Percentiles rank a stretch among this genome's conserved stretches.
Evolutionary conservation across 148 eudicot species (phyloP).

Genomic region (Vaccinium macrocarpon): DNA sequence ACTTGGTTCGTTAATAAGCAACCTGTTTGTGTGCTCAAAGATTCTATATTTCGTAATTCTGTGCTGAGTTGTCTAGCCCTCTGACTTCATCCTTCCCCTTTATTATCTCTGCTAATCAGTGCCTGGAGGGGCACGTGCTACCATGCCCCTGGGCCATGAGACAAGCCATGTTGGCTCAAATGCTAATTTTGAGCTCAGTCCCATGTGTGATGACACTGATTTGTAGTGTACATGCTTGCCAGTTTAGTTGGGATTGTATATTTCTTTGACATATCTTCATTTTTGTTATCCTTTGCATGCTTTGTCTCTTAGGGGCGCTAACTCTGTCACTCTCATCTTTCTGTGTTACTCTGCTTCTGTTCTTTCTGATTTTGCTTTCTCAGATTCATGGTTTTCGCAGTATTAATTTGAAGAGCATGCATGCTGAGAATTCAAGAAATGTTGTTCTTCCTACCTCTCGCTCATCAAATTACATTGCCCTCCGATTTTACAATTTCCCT

Average conservation of each 20-base stretch:
- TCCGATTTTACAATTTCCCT: constrained; percentile 56
- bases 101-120: neutral
- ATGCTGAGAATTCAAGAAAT: constrained; percentile 62
- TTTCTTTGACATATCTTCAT: neutral
- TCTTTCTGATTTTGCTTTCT: constrained; percentile 47
- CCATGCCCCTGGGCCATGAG: neutral
- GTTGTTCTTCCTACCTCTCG: constrained; percentile 80
- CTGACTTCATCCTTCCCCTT: neutral
- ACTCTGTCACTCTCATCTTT: constrained; percentile 30
- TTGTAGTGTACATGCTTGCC: constrained; percentile 6
- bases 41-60: neutral
- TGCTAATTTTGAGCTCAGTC: neutral
- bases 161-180: neutral
- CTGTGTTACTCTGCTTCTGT: constrained; percentile 30
- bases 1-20: neutral
- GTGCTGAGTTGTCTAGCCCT: neutral
- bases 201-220: neutral
- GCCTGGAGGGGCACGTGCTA: neutral
- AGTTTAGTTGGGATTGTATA: neutral
- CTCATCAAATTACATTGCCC: constrained; percentile 67
- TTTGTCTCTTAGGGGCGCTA: constrained; percentile 21
- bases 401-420: constrained; percentile 93
- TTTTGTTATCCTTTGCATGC: constrained; percentile 1
- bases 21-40: neutral
- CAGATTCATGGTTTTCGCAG: constrained; percentile 89